Evolutionary conservation across 306 rosid genomes (phyloP).

Genomic region (Cicer pinnatifidum): DNA sequence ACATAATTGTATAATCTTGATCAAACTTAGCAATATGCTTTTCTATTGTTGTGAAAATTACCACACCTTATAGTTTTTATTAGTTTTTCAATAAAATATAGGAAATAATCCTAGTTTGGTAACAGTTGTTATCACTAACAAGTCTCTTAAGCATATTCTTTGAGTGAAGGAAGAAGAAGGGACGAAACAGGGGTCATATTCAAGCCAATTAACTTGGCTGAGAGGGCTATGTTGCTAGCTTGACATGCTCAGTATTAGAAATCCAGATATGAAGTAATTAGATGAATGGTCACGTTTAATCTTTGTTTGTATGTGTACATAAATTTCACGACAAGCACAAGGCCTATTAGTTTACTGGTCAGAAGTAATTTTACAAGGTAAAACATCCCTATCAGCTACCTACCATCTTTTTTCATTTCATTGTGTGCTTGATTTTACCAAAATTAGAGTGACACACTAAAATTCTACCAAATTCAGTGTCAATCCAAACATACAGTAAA

Average conservation of each 20-base stretch:
- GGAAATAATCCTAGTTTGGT: neutral
- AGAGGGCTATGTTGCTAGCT: neutral
- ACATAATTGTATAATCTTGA: constrained; percentile 6
- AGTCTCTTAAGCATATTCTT: constrained; percentile 30
- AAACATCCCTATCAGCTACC: constrained; percentile 40
- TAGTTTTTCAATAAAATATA: neutral
- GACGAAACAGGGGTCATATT: constrained; percentile 19
- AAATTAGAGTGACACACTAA: no score
- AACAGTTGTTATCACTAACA: neutral
- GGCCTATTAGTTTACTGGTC: constrained; percentile 7
- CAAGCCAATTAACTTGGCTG: constrained; percentile 24
- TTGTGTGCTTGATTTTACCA: neutral
- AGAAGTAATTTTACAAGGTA: constrained; percentile 26
- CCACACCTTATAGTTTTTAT: neutral
- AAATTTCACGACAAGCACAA: neutral
- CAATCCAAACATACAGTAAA: no score
- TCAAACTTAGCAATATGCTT: neutral
- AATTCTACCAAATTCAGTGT: no score
- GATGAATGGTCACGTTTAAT: constrained; percentile 35
- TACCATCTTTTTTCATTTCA: constrained; percentile 11
- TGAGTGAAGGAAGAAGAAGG: constrained; percentile 40
- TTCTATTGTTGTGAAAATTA: neutral
- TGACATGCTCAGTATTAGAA: neutral
- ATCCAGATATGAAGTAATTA: constrained; percentile 4
- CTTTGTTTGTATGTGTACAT: neutral